These are phyloP conservation scores for Albizia julibrissin DNA, from an alignment of 306 rosid genomes.

Conservation along the genomic window DNA sequence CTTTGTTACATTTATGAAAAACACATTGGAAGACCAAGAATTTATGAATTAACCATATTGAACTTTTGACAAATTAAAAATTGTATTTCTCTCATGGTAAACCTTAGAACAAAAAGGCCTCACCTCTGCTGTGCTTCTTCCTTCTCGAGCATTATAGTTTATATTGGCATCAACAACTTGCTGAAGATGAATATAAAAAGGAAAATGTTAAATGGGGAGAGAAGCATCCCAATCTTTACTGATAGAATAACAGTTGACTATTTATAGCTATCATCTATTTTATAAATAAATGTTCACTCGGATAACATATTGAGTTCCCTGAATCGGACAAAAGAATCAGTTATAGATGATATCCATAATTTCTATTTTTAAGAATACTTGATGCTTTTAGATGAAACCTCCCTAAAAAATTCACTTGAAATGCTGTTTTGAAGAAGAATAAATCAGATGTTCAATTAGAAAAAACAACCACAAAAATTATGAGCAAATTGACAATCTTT, in stretches of 20 bases:
- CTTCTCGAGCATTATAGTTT: slow-evolving; percentile 84
- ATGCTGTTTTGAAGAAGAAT: background rate
- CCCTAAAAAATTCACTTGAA: background rate
- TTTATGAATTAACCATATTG: background rate
- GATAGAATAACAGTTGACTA: slow-evolving; percentile 17
- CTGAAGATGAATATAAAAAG: slow-evolving; percentile 46
- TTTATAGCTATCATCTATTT: slow-evolving; percentile 1
- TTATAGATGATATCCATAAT: background rate
- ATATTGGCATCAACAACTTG: slow-evolving; percentile 71
- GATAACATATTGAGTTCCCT: background rate
- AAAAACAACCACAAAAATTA: background rate
- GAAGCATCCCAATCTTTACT: slow-evolving; percentile 3
- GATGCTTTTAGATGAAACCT: background rate
- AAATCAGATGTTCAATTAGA: background rate
- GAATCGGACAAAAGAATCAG: slow-evolving; percentile 17
- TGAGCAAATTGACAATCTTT: background rate
- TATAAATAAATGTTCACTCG: slow-evolving; percentile 9
- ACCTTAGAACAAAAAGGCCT: slow-evolving; percentile 34
- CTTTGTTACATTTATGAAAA: background rate
- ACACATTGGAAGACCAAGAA: background rate
- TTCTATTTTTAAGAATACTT: background rate
- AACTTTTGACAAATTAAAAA: slow-evolving; percentile 11
- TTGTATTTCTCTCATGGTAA: background rate
- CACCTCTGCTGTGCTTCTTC: slow-evolving; percentile 88
- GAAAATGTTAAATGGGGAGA: slow-evolving; percentile 14